Evolutionary conservation across 345 rosid species (phyloP), one percentile per base, ranked within the genome.

Genomic region (Hibiscus trionum): DNA sequence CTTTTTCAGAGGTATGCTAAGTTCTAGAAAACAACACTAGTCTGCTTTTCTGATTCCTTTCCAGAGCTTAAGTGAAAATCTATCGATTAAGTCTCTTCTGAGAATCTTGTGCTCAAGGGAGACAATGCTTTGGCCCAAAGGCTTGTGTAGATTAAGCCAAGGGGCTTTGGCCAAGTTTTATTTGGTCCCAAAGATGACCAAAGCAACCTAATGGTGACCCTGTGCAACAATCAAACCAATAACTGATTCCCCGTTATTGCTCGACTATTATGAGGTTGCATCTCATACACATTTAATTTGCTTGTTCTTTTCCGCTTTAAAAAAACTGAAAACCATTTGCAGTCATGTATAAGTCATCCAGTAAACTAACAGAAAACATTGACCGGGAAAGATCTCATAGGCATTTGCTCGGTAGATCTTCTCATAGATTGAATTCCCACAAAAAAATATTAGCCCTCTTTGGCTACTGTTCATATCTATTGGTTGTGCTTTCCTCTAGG

Each of bases 1-100:
- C 86, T 84, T 78, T 86, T 92, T 73, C 99, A 92, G 72, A 95
- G 99, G 97, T 95, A 78, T 55, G 67, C 44, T 29, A 44, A 62
- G 7, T 19, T 26, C 68, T 62, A 19, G 3, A 44, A 33, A 53
- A n/a, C n/a, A 70, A 35, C 1, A 10, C n/a, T 17, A 35, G 29
- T 33, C 44, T 37, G 46, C 73, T 70, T 70, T 50, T 29, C 49
- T 29, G 11, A 19, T 33, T 70, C 70, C 52, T 66, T 66, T n/a
- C 15, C 33, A 5, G 46, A 50, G 24, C 55, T 21, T 64, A 64
- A 61, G 7, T 64, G 68, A 39, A 9, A 39, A 64, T 63, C 27
- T 37, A 37, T 63, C 9, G 15, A 8, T 3, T 24, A 0, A 12
- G 37, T 27, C 63, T 50, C 56, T 17, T 59, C 5, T 1, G 63